These are phyloP conservation scores for Teratosphaeria destructans DNA, from an alignment of 2,329 filamentous ascomycete species.

Conservation along the genomic window DNA sequence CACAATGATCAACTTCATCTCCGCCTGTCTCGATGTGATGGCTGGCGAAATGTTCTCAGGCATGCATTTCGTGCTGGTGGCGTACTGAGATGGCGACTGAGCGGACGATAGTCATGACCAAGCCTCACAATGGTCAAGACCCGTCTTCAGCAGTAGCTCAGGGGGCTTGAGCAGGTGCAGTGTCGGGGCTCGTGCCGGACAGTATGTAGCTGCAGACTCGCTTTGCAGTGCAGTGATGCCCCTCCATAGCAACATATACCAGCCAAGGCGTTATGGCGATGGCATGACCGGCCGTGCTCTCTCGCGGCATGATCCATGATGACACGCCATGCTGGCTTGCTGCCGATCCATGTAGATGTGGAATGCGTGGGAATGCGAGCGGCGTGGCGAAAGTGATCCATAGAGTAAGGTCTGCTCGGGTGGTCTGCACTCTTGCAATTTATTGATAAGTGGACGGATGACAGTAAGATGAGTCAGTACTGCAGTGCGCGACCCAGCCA, in stretches of 20 bases:
- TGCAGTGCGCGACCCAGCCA: background rate
- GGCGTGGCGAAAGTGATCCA: background rate
- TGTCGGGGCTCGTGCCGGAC: background rate
- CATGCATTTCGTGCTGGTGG: too few relatives aligned
- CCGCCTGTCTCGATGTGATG: too few relatives aligned
- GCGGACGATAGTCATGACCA: too few relatives aligned
- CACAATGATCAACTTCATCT: too few relatives aligned
- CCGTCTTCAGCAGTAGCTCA: background rate
- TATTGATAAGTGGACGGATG: background rate
- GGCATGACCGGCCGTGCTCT: background rate
- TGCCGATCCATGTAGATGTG: background rate
- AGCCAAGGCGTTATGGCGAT: background rate
- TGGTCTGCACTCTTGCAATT: background rate
- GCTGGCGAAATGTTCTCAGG: too few relatives aligned
- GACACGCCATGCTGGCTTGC: background rate
- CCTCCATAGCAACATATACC: background rate
- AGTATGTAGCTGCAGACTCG: background rate
- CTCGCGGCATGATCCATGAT: background rate
- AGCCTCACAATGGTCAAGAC: background rate
- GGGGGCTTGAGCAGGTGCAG: background rate
- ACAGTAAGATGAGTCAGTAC: background rate
- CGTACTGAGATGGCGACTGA: too few relatives aligned
- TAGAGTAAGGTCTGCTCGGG: background rate
- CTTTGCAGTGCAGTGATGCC: background rate
- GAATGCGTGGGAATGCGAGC: background rate